Percentiles rank a stretch among this genome's conserved stretches.
Conservation (phyloP, 2,329 filamentous ascomycete species). For the Dactylonectria estremocensis region DNA sequence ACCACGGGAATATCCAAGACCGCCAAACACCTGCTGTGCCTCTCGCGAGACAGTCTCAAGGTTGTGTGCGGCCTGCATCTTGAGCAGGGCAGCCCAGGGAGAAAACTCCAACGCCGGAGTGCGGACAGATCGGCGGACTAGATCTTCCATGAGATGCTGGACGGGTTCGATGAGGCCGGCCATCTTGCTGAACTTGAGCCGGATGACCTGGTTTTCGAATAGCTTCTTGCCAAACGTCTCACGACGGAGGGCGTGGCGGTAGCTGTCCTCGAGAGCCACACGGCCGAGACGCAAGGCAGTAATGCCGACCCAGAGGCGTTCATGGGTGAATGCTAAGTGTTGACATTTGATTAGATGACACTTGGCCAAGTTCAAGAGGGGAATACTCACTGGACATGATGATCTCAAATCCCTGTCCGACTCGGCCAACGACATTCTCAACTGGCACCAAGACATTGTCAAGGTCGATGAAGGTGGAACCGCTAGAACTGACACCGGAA, state of each 20-base stretch:
- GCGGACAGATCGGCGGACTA: background rate
- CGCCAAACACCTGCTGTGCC: constrained; percentile 27
- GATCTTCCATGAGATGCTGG: background rate
- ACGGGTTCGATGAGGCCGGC: constrained; percentile 69
- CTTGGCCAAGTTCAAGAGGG: background rate
- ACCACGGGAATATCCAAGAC: constrained; percentile 16
- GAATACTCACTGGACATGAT: constrained; percentile 62
- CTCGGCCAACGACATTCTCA: constrained; percentile 59
- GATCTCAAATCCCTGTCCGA: constrained; percentile 70
- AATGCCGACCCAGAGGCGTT: constrained; percentile 70
- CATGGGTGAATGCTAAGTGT: constrained; percentile 67
- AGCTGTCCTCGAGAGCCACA: constrained; percentile 66
- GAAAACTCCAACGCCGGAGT: background rate
- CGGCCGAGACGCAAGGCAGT: constrained; percentile 70
- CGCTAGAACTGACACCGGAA: constrained; percentile 77
- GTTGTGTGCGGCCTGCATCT: constrained; percentile 4
- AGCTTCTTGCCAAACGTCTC: constrained; percentile 73
- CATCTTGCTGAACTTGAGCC: constrained; percentile 70
- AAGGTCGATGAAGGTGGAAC: constrained; percentile 69
- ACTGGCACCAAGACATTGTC: constrained; percentile 69
- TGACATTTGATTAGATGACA: background rate
- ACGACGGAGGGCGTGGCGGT: constrained; percentile 64
- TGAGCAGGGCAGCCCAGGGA: constrained; percentile 8
- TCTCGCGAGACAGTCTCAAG: constrained; percentile 16
- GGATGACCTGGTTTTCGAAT: constrained; percentile 71